Conservation (phyloP, 202 grass and related monocot genomes). For the Elaeis oleifera region DNA sequence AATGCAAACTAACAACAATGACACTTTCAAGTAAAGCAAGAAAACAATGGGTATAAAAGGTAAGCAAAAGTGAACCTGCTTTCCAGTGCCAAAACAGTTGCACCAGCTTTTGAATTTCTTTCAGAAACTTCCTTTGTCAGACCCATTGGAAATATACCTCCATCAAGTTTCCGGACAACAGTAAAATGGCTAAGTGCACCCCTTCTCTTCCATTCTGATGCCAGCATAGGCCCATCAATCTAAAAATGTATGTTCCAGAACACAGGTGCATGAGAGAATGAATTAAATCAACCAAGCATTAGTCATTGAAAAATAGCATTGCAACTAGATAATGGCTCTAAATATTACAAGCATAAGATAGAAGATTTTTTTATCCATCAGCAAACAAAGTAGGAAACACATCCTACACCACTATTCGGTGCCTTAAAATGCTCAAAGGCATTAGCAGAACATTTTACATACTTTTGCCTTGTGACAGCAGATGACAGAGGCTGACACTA, state of each 20-base stretch:
- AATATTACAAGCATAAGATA: no score
- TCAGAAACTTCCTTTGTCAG: conserved; percentile 65
- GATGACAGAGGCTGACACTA: conserved; percentile 89
- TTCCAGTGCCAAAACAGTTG: conserved; percentile 61
- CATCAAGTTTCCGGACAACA: conserved; percentile 87
- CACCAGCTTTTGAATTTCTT: conserved; percentile 64
- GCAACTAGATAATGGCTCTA: no score
- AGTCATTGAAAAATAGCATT: no score
- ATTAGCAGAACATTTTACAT: conserved; percentile 6
- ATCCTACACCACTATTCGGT: no score
- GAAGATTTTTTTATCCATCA: no score
- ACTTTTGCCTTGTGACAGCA: conserved; percentile 92
- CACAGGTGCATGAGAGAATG: conserved; percentile 25
- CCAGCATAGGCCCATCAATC: conserved; percentile 80
- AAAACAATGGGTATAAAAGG: conserved; percentile 8
- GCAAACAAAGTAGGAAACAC: no score
- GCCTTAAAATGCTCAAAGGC: no score
- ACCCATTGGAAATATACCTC: conserved; percentile 83
- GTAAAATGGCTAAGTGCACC: conserved; percentile 76
- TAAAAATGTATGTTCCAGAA: conserved; percentile 24
- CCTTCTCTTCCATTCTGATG: conserved; percentile 75
- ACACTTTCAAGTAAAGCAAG: neutral
- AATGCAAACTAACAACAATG: neutral
- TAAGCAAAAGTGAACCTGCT: conserved; percentile 51
- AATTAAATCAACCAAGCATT: neutral